Evolutionary conservation across 192 early-diverging fungal genomes (phyloP).

Genomic region (Chytriomyces confervae): DNA sequence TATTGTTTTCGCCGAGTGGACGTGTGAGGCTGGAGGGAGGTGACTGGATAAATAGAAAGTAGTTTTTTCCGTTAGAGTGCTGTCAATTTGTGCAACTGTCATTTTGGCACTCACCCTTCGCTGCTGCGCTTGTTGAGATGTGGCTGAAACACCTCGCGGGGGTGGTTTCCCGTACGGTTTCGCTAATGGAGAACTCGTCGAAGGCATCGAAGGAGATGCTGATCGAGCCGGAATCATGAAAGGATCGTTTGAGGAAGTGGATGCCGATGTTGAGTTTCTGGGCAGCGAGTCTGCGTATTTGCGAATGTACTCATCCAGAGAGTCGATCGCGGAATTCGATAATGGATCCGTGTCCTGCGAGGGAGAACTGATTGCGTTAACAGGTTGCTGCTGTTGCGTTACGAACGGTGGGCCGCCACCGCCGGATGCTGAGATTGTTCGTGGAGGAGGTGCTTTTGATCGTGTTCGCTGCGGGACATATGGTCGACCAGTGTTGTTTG

Average conservation of each 20-base stretch:
- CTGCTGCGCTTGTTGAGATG: background rate
- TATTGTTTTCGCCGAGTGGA: background rate
- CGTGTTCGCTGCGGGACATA: background rate
- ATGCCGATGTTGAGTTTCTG: background rate
- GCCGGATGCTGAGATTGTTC: background rate
- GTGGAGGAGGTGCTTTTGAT: conserved; percentile 1
- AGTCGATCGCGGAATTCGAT: background rate
- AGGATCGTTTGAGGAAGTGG: background rate
- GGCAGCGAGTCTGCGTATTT: background rate
- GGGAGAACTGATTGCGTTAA: background rate
- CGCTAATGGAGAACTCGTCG: background rate
- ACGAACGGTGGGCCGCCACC: background rate
- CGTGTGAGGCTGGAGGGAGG: background rate
- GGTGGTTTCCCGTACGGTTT: background rate
- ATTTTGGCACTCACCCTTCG: too few relatives aligned
- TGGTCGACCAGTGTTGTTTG: too few relatives aligned
- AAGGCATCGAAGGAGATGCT: too few relatives aligned
- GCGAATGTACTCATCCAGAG: background rate
- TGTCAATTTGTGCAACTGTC: background rate
- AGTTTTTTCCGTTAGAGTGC: background rate
- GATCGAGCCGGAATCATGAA: too few relatives aligned
- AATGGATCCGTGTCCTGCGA: background rate
- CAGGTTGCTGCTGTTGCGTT: background rate
- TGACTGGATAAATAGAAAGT: background rate
- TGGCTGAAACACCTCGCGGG: background rate